Conservation (phyloP, 352 stramenopile genomes). For the Halophytophthora polymorphica region DNA sequence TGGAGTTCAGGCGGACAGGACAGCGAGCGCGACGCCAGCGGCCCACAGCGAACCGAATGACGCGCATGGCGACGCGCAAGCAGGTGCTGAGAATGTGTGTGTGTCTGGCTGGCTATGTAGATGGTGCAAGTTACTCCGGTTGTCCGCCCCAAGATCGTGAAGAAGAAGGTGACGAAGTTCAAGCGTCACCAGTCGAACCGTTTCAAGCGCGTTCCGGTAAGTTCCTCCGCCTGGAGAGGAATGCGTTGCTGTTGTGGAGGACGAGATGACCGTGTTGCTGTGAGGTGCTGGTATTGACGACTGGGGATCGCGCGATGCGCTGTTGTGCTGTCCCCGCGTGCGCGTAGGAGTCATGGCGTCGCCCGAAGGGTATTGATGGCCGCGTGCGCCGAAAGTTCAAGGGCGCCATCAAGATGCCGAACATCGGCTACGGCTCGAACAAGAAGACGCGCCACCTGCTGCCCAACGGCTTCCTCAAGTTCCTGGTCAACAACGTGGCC, state of each 20-base stretch:
- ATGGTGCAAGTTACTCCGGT: conserved; percentile 91
- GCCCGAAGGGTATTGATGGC: conserved; percentile 99
- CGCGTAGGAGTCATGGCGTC: conserved; percentile 93
- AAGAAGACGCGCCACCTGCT: conserved; percentile 98
- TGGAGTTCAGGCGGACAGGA: too few species aligned
- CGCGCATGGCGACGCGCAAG: too few species aligned
- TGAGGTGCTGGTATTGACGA: neutral
- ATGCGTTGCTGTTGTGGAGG: too few species aligned
- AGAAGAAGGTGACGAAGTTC: conserved; percentile 99
- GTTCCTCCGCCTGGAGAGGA: conserved; percentile 21
- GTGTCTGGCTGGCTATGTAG: conserved; percentile 28
- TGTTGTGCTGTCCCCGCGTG: neutral
- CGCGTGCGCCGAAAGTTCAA: conserved; percentile 99
- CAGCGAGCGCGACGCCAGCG: neutral
- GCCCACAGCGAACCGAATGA: too few species aligned
- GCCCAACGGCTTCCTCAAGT: conserved; percentile 99
- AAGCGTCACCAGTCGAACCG: conserved; percentile 98
- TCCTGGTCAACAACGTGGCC: conserved; percentile 97
- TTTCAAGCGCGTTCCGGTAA: conserved; percentile 96
- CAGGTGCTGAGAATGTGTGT: too few species aligned
- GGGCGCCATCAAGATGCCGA: conserved; percentile 97
- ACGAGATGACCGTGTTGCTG: too few species aligned
- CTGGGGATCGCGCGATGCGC: neutral
- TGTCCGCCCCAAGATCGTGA: conserved; percentile 93
- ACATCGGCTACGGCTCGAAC: conserved; percentile 99